Percentiles rank a stretch among this genome's conserved stretches.
Conservation (phyloP, 352 stramenopile genomes). For the Detonula confervacea region DNA sequence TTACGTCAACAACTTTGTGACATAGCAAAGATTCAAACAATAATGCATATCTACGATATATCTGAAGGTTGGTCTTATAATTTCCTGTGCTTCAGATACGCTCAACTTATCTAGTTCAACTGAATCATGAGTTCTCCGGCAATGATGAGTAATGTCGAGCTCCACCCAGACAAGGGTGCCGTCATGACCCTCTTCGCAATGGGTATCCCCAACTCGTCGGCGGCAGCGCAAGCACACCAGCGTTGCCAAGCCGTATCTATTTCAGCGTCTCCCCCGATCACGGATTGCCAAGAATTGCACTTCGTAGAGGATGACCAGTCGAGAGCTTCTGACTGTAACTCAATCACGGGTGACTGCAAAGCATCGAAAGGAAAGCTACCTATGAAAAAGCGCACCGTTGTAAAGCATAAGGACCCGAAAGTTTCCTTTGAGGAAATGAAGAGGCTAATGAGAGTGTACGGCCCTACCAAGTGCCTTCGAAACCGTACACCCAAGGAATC, state of each 20-base stretch:
- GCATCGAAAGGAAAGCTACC: not conserved
- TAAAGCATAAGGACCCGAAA: not conserved
- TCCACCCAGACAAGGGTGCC: not conserved
- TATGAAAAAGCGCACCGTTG: not conserved
- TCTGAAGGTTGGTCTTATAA: too few species aligned
- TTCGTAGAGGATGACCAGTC: constrained; percentile 4
- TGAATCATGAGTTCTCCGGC: not conserved
- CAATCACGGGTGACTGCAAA: not conserved
- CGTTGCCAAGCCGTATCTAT: too few species aligned
- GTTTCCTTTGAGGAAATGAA: constrained; percentile 30
- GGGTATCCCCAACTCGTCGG: too few species aligned
- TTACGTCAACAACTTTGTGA: too few species aligned
- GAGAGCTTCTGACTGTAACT: not conserved
- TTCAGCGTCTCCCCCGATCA: too few species aligned
- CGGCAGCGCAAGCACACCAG: too few species aligned
- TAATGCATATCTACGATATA: too few species aligned
- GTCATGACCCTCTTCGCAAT: constrained; percentile 5
- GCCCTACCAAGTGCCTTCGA: constrained; percentile 39
- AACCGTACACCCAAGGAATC: constrained; percentile 20
- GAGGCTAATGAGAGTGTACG: constrained; percentile 46
- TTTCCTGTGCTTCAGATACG: too few species aligned
- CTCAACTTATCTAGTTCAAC: too few species aligned
- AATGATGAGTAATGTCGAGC: not conserved
- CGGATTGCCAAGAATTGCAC: not conserved
- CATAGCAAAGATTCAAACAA: too few species aligned